Percentiles rank a stretch among this genome's conserved stretches.
These are phyloP conservation scores for Gliomastix tumulicola DNA, from an alignment of 2,329 filamentous ascomycete genomes.

Conservation along the genomic window DNA sequence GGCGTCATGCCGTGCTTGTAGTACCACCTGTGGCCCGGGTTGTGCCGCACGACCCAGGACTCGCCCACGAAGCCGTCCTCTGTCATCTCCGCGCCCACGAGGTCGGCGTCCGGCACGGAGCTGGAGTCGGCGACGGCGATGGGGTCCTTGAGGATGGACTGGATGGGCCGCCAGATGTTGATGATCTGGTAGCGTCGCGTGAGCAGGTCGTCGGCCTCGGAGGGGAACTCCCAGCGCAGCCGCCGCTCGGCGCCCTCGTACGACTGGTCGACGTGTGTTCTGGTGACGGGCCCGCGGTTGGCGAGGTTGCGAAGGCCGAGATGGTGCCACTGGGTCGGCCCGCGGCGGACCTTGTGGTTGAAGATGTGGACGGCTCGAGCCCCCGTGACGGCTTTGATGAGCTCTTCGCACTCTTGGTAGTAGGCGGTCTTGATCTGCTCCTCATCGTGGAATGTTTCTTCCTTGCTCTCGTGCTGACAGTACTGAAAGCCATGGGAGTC, in stretches of 20 bases:
- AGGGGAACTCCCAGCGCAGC: constrained; percentile 30
- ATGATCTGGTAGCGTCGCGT: constrained; percentile 43
- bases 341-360: constrained; percentile 49
- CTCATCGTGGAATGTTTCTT: constrained; percentile 42
- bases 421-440: constrained; percentile 57
- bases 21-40: constrained; percentile 39
- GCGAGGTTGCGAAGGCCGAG: constrained; percentile 47
- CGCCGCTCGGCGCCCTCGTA: constrained; percentile 35
- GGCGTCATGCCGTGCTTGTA: constrained; percentile 44
- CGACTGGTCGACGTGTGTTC: constrained; percentile 52
- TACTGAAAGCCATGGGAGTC: constrained; percentile 30
- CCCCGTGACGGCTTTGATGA: constrained; percentile 56
- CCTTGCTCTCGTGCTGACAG: constrained; percentile 15
- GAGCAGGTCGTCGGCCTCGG: constrained; percentile 33
- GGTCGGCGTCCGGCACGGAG: constrained; percentile 40
- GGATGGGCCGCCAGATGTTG: constrained; percentile 48
- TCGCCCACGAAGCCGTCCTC: constrained; percentile 44
- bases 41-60: constrained; percentile 36
- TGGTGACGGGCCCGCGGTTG: constrained; percentile 27
- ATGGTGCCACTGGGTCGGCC: constrained; percentile 52
- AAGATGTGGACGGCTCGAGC: constrained; percentile 51
- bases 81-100: constrained; percentile 40
- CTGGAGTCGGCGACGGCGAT: constrained; percentile 44
- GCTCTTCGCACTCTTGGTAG: constrained; percentile 64
- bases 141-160: constrained; percentile 44